Evolutionary conservation across 2,329 filamentous ascomycete genomes (phyloP).

Genomic region (Parafenestella ontariensis): DNA sequence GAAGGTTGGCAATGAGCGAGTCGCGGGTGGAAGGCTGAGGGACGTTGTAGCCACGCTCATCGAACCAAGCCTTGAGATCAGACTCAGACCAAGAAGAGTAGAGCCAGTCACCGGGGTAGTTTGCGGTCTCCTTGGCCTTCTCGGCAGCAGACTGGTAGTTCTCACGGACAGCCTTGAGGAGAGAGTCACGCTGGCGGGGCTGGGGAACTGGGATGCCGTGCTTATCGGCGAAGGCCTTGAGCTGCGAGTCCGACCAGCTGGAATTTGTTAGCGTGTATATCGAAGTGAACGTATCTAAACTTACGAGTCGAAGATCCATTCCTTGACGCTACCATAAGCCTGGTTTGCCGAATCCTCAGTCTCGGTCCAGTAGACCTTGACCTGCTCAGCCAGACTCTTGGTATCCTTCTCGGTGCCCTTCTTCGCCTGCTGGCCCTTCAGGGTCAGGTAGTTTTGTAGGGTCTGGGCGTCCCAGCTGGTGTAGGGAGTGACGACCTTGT

Average conservation of each 20-base stretch:
- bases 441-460: constrained; percentile 70
- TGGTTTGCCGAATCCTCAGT: constrained; percentile 77
- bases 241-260: constrained; percentile 90
- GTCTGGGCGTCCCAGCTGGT: constrained; percentile 76
- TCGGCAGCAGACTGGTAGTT: constrained; percentile 82
- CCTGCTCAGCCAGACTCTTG: constrained; percentile 71
- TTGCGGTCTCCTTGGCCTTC: constrained; percentile 74
- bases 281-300: neutral
- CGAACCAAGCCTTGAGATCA: constrained; percentile 92
- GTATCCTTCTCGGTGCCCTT: constrained; percentile 71
- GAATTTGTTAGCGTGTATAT: constrained; percentile 44
- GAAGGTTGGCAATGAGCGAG: constrained; percentile 85
- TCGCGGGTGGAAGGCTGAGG: constrained; percentile 87
- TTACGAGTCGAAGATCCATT: constrained; percentile 90
- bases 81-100: constrained; percentile 92
- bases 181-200: constrained; percentile 81
- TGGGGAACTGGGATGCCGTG: constrained; percentile 87
- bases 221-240: constrained; percentile 92
- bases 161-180: constrained; percentile 78
- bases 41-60: constrained; percentile 82
- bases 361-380: constrained; percentile 79
- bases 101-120: constrained; percentile 96
- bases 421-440: constrained; percentile 74
- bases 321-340: constrained; percentile 75
- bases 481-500: constrained; percentile 77